phyloP scores from a whole-genome alignment of 306 rosid genomes.

The Vachellia collinsii region DNA sequence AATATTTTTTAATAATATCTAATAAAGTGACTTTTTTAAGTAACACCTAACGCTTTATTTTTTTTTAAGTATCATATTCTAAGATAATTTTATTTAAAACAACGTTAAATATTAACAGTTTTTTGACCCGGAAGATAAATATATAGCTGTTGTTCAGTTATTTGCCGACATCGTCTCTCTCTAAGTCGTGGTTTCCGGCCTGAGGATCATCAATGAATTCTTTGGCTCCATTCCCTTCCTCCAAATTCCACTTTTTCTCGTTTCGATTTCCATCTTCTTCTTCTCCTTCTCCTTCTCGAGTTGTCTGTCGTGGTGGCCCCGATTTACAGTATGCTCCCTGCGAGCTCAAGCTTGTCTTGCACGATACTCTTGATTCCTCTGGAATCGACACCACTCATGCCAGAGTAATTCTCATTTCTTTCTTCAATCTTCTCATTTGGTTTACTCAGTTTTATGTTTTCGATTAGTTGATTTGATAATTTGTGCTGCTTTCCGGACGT shows the following conservation, averaged over 20 bases:
- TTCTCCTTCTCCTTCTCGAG: conserved; percentile 40
- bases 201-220: conserved; percentile 20
- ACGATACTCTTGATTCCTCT: conserved; percentile 79
- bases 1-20: too few species aligned
- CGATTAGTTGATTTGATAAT: background rate
- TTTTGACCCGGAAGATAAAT: background rate
- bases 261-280: conserved; percentile 2
- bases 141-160: background rate
- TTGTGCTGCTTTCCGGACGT: background rate
- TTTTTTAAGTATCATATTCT: too few species aligned
- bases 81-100: too few species aligned
- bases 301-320: conserved; percentile 42
- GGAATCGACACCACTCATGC: conserved; percentile 76
- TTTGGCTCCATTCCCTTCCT: conserved; percentile 27
- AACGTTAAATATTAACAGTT: too few species aligned
- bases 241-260: conserved; percentile 49
- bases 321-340: conserved; percentile 31
- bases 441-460: background rate
- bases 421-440: background rate
- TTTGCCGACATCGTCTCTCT: background rate
- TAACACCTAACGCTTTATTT: too few species aligned
- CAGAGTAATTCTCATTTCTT: conserved; percentile 48
- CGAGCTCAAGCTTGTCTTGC: conserved; percentile 65
- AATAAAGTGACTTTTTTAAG: too few species aligned
- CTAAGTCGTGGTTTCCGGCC: too few species aligned